Percentiles rank a stretch among this genome's conserved stretches.
These are phyloP conservation scores for Tetradesmus obliquus DNA, from an alignment of 139 green algal genomes.

Conservation along the genomic window DNA sequence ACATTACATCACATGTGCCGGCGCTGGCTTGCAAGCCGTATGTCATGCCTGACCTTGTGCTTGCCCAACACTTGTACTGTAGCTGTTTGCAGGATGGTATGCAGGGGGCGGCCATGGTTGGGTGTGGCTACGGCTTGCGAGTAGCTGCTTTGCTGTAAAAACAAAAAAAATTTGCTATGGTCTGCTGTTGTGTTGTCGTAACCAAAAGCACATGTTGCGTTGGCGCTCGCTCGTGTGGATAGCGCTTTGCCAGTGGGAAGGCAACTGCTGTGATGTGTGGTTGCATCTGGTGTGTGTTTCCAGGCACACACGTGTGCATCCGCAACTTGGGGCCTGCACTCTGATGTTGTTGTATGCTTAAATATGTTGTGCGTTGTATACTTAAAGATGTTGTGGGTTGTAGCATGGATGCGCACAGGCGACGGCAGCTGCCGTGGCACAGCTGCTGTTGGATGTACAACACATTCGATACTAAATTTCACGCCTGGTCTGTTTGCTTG, in stretches of 20 bases:
- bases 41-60: not conserved
- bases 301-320: not conserved
- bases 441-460: not conserved
- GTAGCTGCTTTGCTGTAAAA: not conserved
- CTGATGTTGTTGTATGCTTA: too few relatives aligned
- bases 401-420: not conserved
- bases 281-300: not conserved
- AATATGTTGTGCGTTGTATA: not conserved
- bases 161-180: not conserved
- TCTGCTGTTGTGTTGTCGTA: not conserved
- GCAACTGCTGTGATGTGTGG: not conserved
- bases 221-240: not conserved
- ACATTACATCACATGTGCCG: not conserved
- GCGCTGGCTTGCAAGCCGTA: not conserved
- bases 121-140: not conserved
- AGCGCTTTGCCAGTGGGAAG: not conserved
- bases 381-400: not conserved
- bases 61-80: not conserved
- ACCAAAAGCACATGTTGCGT: not conserved
- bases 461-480: not conserved
- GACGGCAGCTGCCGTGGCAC: not conserved
- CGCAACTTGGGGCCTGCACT: not conserved
- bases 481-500: too few relatives aligned
- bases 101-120: too few relatives aligned
- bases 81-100: not conserved